Percentiles rank a stretch among this genome's conserved stretches.
Conservation (phyloP, 2,329 filamentous ascomycete genomes). For the Spiromastix sp. region DNA sequence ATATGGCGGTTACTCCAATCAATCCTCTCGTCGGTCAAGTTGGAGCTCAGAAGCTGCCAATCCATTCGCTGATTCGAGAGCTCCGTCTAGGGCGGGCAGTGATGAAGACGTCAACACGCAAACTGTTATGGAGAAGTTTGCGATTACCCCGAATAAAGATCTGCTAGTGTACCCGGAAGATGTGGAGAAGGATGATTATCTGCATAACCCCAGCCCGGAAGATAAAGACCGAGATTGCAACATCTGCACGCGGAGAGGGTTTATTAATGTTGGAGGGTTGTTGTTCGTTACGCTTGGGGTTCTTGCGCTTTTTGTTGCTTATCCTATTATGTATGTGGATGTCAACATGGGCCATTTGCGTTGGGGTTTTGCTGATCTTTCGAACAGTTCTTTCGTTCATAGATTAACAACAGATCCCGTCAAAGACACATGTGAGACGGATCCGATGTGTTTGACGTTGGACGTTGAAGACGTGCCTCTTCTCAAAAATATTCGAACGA, state of each 20-base stretch:
- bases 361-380: not conserved
- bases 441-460: slow-evolving; percentile 42
- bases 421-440: slow-evolving; percentile 22
- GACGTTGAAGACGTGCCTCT: slow-evolving; percentile 39
- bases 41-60: slow-evolving; percentile 52
- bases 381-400: slow-evolving; percentile 47
- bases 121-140: slow-evolving; percentile 64
- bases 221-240: slow-evolving; percentile 54
- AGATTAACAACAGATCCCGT: slow-evolving; percentile 26
- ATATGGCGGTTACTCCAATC: too few species aligned
- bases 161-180: slow-evolving; percentile 60
- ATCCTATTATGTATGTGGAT: slow-evolving; percentile 53
- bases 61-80: slow-evolving; percentile 47
- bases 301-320: slow-evolving; percentile 56
- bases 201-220: slow-evolving; percentile 60
- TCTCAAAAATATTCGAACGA: slow-evolving; percentile 49
- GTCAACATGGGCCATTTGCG: not conserved
- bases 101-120: slow-evolving; percentile 61
- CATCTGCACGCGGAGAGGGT: slow-evolving; percentile 53
- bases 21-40: slow-evolving; percentile 53
- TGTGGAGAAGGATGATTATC: slow-evolving; percentile 61
- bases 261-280: slow-evolving; percentile 55
- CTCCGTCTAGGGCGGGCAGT: slow-evolving; percentile 50
- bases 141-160: slow-evolving; percentile 57
- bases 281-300: slow-evolving; percentile 50